Evolutionary conservation across 345 rosid genomes (phyloP).

Genomic region (Citrus trifoliata): DNA sequence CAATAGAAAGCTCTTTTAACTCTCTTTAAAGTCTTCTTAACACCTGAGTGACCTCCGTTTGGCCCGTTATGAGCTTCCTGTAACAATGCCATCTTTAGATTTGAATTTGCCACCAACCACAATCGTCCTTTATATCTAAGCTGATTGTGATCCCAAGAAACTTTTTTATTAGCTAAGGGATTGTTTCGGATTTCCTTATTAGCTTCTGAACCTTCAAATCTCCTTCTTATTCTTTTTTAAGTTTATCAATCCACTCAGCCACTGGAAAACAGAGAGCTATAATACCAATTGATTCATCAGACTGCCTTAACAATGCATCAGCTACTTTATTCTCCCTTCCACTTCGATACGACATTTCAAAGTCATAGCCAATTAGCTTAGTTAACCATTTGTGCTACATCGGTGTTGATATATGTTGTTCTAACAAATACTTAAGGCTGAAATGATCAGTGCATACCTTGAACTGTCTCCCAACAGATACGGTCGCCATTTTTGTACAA

Average conservation of each 20-base stretch:
- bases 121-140: neutral
- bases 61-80: no score
- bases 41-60: neutral
- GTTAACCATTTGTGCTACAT: neutral
- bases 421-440: neutral
- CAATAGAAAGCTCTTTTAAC: neutral
- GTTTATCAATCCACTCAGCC: neutral
- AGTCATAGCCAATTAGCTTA: neutral
- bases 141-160: neutral
- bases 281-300: neutral
- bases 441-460: neutral
- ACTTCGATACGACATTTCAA: neutral
- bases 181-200: neutral
- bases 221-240: neutral
- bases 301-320: neutral
- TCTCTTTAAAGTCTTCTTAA: neutral
- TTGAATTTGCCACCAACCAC: neutral
- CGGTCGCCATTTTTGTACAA: neutral
- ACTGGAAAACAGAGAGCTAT: neutral
- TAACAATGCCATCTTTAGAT: neutral
- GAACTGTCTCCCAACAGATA: neutral
- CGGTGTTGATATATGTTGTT: neutral
- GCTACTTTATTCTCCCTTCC: neutral
- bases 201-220: neutral
- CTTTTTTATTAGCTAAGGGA: neutral